A percentile compares a stretch with the other conserved stretches of the same genome.
Evolutionary conservation across 257 asterid genomes (phyloP).

Genomic region (Solanum ossicruentum): DNA sequence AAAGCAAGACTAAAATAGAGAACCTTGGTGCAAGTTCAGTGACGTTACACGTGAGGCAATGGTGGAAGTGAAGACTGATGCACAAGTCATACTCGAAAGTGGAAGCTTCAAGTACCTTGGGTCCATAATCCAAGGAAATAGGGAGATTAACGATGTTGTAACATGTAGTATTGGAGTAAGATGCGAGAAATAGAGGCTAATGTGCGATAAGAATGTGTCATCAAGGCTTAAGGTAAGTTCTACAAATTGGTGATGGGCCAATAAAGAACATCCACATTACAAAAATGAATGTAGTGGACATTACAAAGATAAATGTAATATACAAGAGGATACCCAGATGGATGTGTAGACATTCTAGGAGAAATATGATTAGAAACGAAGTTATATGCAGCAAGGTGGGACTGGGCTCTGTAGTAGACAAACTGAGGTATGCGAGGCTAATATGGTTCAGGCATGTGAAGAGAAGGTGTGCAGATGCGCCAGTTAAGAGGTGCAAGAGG

Average conservation of each 20-base stretch:
- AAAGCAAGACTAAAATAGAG: not conserved
- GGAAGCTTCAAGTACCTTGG: not conserved
- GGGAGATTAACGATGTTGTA: not conserved
- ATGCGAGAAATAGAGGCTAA: not conserved
- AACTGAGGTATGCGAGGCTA: not conserved
- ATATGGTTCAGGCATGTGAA: not conserved
- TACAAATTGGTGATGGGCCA: not conserved
- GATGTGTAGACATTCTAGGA: not conserved
- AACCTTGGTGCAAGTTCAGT: not conserved
- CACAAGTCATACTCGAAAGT: not conserved
- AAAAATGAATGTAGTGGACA: too few relatives aligned
- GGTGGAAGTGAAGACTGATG: not conserved
- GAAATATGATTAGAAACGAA: too few relatives aligned
- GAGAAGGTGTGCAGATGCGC: not conserved
- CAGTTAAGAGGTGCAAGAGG: not conserved
- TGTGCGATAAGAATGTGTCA: not conserved
- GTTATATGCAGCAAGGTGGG: not conserved
- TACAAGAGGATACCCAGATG: too few relatives aligned
- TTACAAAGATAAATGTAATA: too few relatives aligned
- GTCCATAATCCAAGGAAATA: not conserved
- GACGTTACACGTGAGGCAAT: not conserved
- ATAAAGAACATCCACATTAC: too few relatives aligned
- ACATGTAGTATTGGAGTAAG: not conserved
- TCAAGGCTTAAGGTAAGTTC: not conserved
- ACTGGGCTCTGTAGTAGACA: not conserved